phyloP scores from a whole-genome alignment of 768 basidiomycete species.

The Pisolithus sp. region DNA sequence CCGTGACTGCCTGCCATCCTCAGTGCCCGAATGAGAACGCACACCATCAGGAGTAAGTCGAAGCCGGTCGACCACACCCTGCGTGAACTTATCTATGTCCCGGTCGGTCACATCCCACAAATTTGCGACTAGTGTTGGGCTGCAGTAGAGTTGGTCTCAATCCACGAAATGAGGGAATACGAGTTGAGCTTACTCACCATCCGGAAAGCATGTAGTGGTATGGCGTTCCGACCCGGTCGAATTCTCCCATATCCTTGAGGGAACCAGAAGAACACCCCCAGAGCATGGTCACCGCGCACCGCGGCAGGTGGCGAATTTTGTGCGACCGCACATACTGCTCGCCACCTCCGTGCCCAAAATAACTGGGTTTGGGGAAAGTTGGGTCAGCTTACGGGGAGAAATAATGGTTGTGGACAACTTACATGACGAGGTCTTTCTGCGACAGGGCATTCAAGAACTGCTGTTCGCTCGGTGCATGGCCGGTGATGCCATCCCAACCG shows the following conservation, averaged over 20 bases:
- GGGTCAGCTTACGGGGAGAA: neutral
- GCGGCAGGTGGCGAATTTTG: conserved; percentile 70
- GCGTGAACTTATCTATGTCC: conserved; percentile 91
- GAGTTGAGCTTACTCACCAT: conserved; percentile 57
- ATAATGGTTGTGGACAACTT: conserved; percentile 29
- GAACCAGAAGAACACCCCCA: conserved; percentile 98
- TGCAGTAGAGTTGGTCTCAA: conserved; percentile 23
- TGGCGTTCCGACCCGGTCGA: conserved; percentile 87
- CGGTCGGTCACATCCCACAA: conserved; percentile 98
- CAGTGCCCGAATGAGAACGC: neutral
- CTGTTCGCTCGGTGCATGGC: conserved; percentile 73
- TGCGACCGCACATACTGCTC: conserved; percentile 92
- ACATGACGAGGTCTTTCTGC: conserved; percentile 85
- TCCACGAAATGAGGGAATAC: conserved; percentile 1
- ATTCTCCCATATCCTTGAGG: conserved; percentile 87
- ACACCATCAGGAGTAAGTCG: conserved; percentile 36
- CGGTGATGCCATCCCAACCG: conserved; percentile 83
- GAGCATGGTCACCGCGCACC: conserved; percentile 93
- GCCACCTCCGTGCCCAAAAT: conserved; percentile 95
- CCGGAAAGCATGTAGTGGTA: conserved; percentile 96
- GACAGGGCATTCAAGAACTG: conserved; percentile 71
- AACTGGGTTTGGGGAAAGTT: conserved; percentile 42
- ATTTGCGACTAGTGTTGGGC: conserved; percentile 90
- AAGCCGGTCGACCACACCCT: conserved; percentile 73
- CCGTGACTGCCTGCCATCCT: conserved; percentile 9